phyloP scores from a whole-genome alignment of 371 early-diverging fungal species.

The Mortierella sp. region DNA sequence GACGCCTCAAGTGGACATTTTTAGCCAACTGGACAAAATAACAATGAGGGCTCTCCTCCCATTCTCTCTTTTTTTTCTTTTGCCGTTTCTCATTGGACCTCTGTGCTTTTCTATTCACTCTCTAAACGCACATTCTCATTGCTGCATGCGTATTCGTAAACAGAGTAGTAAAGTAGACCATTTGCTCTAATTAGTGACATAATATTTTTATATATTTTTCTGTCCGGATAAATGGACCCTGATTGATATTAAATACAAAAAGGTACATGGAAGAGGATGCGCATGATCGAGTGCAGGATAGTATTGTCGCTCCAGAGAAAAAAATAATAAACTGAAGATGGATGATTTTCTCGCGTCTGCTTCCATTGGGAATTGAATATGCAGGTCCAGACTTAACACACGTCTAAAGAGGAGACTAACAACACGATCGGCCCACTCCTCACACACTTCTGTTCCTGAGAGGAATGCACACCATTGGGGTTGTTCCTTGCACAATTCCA shows the following conservation, averaged over 20 bases:
- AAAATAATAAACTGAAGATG: background rate
- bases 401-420: background rate
- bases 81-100: background rate
- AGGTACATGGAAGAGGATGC: background rate
- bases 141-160: background rate
- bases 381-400: background rate
- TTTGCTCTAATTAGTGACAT: conserved; percentile 3
- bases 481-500: background rate
- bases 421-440: too few relatives aligned
- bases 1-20: background rate
- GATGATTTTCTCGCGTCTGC: background rate
- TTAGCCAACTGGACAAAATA: conserved; percentile 4
- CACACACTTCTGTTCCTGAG: background rate
- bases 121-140: background rate
- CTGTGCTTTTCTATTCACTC: background rate
- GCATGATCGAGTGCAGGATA: background rate
- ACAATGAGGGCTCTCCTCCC: background rate
- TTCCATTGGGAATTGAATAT: background rate
- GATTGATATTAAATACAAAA: background rate
- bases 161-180: background rate
- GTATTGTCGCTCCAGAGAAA: background rate
- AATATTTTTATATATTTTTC: background rate
- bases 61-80: background rate
- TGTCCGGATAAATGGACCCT: conserved; percentile 6
- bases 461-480: background rate